These are phyloP conservation scores for Solanum medicagineum DNA, from an alignment of 257 asterid genomes.

Conservation along the genomic window DNA sequence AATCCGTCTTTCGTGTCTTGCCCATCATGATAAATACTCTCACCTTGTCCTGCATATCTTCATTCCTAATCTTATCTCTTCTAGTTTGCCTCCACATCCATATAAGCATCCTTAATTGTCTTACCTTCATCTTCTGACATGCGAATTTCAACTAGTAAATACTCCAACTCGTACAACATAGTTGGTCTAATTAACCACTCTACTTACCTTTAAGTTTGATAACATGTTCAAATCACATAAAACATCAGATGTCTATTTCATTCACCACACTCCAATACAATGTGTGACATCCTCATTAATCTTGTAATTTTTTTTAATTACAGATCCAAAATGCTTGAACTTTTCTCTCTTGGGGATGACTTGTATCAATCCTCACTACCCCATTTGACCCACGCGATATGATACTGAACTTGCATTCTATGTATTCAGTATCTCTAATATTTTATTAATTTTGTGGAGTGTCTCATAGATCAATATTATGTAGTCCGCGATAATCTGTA, in stretches of 20 bases:
- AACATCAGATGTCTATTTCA: neutral
- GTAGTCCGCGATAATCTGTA: too few relatives aligned
- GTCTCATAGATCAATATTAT: neutral
- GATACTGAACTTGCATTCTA: neutral
- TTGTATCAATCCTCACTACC: neutral
- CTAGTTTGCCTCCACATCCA: neutral
- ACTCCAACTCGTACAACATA: neutral
- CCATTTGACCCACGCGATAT: neutral
- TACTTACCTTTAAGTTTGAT: neutral
- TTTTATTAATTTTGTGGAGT: neutral
- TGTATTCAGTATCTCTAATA: too few relatives aligned
- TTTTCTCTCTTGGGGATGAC: neutral
- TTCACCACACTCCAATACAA: neutral
- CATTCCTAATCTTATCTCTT: neutral
- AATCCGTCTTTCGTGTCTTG: neutral
- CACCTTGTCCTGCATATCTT: neutral
- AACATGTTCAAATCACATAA: neutral
- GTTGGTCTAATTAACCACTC: neutral
- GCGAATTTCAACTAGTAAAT: neutral
- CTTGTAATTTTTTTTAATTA: neutral
- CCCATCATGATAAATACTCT: neutral
- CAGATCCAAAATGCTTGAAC: neutral
- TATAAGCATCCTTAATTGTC: neutral
- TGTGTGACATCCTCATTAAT: neutral
- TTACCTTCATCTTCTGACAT: neutral